Evolutionary conservation across 2,329 filamentous ascomycete species (phyloP).

Genomic region (Nothophoma quercina): DNA sequence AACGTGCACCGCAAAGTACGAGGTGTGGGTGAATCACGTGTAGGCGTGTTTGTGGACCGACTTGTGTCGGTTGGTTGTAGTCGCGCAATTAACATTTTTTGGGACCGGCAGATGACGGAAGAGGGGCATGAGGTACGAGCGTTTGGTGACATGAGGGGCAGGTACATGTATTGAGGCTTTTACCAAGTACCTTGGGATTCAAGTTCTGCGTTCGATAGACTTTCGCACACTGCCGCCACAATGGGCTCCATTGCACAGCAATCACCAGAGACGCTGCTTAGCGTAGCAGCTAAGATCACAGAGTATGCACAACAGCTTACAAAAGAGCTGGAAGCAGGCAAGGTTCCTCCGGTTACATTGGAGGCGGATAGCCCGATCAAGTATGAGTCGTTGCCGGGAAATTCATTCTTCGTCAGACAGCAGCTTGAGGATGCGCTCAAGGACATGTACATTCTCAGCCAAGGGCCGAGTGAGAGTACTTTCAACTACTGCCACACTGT

Average conservation of each 20-base stretch:
- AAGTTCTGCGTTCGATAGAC: not conserved
- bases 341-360: conserved; percentile 54
- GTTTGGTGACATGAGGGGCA: not conserved
- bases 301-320: conserved; percentile 55
- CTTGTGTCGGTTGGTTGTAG: not conserved
- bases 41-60: not conserved
- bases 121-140: not conserved
- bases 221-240: not conserved
- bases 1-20: not conserved
- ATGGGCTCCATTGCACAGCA: conserved; percentile 29
- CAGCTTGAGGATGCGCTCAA: conserved; percentile 55
- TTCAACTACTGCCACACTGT: conserved; percentile 49
- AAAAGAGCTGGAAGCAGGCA: conserved; percentile 53
- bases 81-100: not conserved
- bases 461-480: conserved; percentile 60
- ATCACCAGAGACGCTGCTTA: conserved; percentile 48
- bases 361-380: conserved; percentile 53
- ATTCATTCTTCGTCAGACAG: conserved; percentile 56
- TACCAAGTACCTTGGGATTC: not conserved
- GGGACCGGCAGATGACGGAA: conserved; percentile 15
- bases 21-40: not conserved
- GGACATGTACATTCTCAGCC: conserved; percentile 57
- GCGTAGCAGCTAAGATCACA: conserved; percentile 56
- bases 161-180: conserved; percentile 1
- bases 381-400: conserved; percentile 53